These are phyloP conservation scores for sweet orange (Citrus sinensis) DNA, from an alignment of 345 rosid species.

Conservation along the genomic window DNA sequence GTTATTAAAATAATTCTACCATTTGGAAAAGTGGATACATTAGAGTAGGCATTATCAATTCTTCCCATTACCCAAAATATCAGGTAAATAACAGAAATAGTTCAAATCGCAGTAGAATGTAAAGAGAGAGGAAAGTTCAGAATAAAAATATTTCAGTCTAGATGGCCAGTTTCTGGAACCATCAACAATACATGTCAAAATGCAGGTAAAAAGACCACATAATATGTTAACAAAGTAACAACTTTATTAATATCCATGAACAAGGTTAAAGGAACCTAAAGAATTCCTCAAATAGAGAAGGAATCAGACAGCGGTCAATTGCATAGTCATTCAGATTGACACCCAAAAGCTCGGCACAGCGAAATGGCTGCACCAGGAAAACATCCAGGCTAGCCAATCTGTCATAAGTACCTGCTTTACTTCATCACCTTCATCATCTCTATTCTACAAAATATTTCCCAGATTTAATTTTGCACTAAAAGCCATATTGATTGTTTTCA, in stretches of 20 bases:
- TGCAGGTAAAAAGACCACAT: background rate
- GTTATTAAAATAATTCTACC: background rate
- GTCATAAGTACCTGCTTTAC: conserved; percentile 49
- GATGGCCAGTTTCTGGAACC: background rate
- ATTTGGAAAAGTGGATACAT: background rate
- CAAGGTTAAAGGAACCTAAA: background rate
- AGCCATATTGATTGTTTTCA: background rate
- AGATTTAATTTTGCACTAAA: background rate
- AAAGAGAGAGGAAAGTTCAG: background rate
- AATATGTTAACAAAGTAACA: background rate
- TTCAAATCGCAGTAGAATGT: background rate
- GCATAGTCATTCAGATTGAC: conserved; percentile 29
- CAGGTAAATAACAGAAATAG: background rate
- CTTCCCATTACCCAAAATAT: background rate
- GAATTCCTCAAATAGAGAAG: conserved; percentile 25
- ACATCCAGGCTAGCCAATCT: conserved; percentile 29
- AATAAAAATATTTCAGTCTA: background rate
- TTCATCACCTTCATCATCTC: conserved; percentile 44
- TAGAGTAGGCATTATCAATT: background rate
- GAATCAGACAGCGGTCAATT: conserved; percentile 36
- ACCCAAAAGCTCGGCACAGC: conserved; percentile 36
- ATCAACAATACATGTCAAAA: background rate
- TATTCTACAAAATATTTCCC: conserved; percentile 12
- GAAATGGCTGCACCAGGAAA: conserved; percentile 36
- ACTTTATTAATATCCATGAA: background rate